These are phyloP conservation scores for Pichia exigua DNA, from an alignment of 805 yeast species.

Conservation along the genomic window DNA sequence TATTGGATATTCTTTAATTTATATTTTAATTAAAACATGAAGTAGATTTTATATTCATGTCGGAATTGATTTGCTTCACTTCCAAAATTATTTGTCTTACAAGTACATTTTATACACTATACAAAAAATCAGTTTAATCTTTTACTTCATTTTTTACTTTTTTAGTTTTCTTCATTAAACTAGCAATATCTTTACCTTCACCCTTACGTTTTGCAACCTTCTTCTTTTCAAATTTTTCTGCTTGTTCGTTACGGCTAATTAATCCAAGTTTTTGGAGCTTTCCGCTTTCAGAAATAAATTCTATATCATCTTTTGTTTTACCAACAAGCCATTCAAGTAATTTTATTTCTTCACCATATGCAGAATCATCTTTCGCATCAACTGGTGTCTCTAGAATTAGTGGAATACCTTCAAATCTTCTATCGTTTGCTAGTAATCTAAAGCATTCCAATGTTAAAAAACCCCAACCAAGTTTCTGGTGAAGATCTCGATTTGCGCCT, in stretches of 20 bases:
- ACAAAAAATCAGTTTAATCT: not conserved
- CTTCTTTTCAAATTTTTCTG: slow-evolving; percentile 56
- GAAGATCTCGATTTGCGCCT: slow-evolving; percentile 85
- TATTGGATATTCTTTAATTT: too few species aligned
- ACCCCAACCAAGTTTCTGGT: slow-evolving; percentile 84
- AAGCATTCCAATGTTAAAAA: slow-evolving; percentile 84
- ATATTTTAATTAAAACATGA: too few species aligned
- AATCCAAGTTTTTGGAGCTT: slow-evolving; percentile 54
- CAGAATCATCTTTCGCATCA: slow-evolving; percentile 45
- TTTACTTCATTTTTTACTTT: slow-evolving; percentile 13
- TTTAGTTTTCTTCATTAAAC: slow-evolving; percentile 16
- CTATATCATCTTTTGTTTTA: slow-evolving; percentile 43
- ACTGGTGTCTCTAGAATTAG: slow-evolving; percentile 84
- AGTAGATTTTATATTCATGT: too few species aligned
- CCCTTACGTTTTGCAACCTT: slow-evolving; percentile 22
- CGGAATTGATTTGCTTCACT: not conserved
- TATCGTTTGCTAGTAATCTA: slow-evolving; percentile 64
- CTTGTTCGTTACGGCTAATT: slow-evolving; percentile 61
- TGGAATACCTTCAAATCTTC: slow-evolving; percentile 58
- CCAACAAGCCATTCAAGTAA: slow-evolving; percentile 76
- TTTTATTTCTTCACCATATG: slow-evolving; percentile 77
- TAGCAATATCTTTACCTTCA: slow-evolving; percentile 18
- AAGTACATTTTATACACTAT: not conserved
- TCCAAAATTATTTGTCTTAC: not conserved
- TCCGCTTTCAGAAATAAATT: slow-evolving; percentile 39